A percentile compares a stretch with the other conserved stretches of the same genome.
Evolutionary conservation across 2,329 filamentous ascomycete species (phyloP).

Genomic region (Immersiporthe knoxdaviesiana): DNA sequence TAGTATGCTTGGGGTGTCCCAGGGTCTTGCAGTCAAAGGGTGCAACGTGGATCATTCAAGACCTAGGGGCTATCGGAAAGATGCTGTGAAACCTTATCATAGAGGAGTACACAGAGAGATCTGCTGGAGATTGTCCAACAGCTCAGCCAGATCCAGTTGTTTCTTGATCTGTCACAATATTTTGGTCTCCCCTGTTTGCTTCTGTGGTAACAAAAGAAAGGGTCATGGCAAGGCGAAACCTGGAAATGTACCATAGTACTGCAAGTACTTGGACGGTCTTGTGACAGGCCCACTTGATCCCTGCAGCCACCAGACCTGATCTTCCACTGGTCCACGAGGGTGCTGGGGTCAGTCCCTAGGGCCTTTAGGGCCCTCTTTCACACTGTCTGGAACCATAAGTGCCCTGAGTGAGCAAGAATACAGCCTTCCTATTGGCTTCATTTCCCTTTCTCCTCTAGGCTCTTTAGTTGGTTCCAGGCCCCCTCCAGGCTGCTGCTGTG

Average conservation of each 20-base stretch:
- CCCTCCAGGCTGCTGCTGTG: background rate
- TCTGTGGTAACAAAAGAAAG: no score
- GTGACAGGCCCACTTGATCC: constrained; percentile 7
- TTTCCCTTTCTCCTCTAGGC: background rate
- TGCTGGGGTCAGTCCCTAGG: background rate
- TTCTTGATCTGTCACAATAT: background rate
- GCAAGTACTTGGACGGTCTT: background rate
- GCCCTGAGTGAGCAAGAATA: background rate
- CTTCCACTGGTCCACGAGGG: constrained; percentile 4
- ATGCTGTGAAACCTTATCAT: background rate
- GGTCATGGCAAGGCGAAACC: background rate
- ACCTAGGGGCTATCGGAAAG: background rate
- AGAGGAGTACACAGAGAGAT: no score
- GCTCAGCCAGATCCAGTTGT: background rate
- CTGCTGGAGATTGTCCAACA: background rate
- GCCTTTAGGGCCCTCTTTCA: background rate
- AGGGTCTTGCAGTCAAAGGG: background rate
- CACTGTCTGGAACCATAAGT: background rate
- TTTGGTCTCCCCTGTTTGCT: no score
- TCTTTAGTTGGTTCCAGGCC: background rate
- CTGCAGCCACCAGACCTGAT: background rate
- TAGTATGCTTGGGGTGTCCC: no score
- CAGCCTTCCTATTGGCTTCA: background rate
- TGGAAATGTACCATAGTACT: background rate
- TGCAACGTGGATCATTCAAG: background rate